Conservation (phyloP, 2,329 filamentous ascomycete species). For the Aspergillus phoenicis region DNA sequence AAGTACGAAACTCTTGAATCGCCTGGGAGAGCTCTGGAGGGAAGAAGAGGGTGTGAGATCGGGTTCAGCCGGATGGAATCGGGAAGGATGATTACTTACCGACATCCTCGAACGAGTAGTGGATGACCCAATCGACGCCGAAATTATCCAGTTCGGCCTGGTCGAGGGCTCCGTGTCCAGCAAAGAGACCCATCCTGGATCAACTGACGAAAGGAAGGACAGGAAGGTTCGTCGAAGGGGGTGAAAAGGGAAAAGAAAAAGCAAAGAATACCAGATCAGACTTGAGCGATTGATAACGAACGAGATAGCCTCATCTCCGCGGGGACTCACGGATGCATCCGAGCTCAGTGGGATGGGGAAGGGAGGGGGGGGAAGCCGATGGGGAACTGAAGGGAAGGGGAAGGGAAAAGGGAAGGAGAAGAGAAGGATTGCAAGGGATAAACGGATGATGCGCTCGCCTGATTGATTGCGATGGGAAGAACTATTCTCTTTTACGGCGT, state of each 20-base stretch:
- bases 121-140: constrained; percentile 85
- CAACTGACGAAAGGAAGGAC: neutral
- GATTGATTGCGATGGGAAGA: neutral
- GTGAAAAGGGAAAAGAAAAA: constrained; percentile 11
- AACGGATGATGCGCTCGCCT: neutral
- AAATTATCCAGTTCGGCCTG: constrained; percentile 54
- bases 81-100: constrained; percentile 51
- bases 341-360: constrained; percentile 1
- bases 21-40: constrained; percentile 67
- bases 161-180: constrained; percentile 22
- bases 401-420: constrained; percentile 5
- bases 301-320: constrained; percentile 8
- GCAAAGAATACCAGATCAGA: constrained; percentile 4
- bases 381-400: neutral
- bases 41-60: constrained; percentile 6
- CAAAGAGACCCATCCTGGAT: constrained; percentile 31
- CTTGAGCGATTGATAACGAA: constrained; percentile 1
- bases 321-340: constrained; percentile 12
- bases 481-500: neutral
- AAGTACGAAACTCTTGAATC: constrained; percentile 72
- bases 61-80: constrained; percentile 1
- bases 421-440: constrained; percentile 12
- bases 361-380: neutral
- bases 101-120: constrained; percentile 70
- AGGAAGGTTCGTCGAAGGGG: neutral